Base-by-base conservation (phyloP, 192 early-diverging fungal genomes). In the Coemansia aciculifera region DNA sequence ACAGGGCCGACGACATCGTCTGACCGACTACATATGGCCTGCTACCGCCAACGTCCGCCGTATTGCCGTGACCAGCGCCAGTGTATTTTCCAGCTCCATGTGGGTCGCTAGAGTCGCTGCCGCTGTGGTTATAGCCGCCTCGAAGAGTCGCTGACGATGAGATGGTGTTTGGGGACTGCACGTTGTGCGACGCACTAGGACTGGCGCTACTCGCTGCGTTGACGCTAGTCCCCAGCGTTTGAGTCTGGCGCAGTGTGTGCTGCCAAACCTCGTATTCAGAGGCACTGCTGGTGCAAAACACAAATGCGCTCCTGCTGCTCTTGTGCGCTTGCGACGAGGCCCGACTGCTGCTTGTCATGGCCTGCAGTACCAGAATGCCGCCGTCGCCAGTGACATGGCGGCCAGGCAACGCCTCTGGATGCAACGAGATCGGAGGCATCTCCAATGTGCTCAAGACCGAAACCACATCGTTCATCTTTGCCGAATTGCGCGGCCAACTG, bases 351-450 rank as follows among this genome's bases (percentile, higher is more conserved):
- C 61, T 52, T 6, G 49, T 63, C 27, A 51, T 44, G n/a, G 67
- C 39, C 54, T 85, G 84, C 11, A 85, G 19, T n/a, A 77, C 68
- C 42, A 85, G 27, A n/a, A 80, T 61, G 34, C 84, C 81, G 5
- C 76, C 69, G 9, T 56, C 62, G 49, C 57, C 60, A 19, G 46
- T 61, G 36, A 62, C 36, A 31, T 67, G 43, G 60, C 15, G 63
- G 24, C 54, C 40, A 29, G 40, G 13, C 40, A 60, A n/a, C 24
- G 9, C 39, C 52, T 42, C 42, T 17, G 29, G 44, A 38, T 38
- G 34, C 37, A 24, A 6, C 34, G 52, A 57, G 54, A 57, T 57
- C 2, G 54, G 54, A 34, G 54, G 54, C 54, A 57, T 57, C 15
- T 57, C 54, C 31, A 57, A 31, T 17, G 54, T 57, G 54, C 54